These are phyloP conservation scores for Phytophthora pistaciae DNA, from an alignment of 352 stramenopile genomes.

Conservation along the genomic window DNA sequence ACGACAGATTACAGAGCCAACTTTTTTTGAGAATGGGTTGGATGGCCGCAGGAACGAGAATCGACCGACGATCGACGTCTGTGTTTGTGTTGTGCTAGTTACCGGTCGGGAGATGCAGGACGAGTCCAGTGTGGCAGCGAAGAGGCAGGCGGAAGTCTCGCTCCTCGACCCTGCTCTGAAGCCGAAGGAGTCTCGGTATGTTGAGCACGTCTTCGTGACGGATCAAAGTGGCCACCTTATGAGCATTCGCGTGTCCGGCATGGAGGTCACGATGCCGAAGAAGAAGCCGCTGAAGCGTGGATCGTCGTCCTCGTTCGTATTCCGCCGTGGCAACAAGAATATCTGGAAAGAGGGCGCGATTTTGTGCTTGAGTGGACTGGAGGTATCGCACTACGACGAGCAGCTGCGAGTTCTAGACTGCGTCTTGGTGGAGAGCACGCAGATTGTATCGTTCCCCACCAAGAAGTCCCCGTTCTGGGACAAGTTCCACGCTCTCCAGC, in stretches of 20 bases:
- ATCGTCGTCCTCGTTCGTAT: slow-evolving; percentile 44
- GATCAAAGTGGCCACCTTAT: slow-evolving; percentile 59
- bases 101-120: slow-evolving; percentile 40
- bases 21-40: slow-evolving; percentile 32
- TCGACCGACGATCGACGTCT: slow-evolving; percentile 53
- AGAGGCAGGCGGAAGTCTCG: slow-evolving; percentile 29
- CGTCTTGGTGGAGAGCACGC: slow-evolving; percentile 60
- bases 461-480: slow-evolving; percentile 67
- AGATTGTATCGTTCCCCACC: slow-evolving; percentile 63
- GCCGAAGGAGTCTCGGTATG: slow-evolving; percentile 39
- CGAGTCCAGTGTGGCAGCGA: slow-evolving; percentile 19
- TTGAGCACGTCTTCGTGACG: slow-evolving; percentile 69
- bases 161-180: slow-evolving; percentile 37
- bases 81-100: slow-evolving; percentile 57
- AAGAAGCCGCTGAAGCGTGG: slow-evolving; percentile 22
- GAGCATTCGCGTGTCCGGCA: slow-evolving; percentile 58
- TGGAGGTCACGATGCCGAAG: slow-evolving; percentile 35
- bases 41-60: slow-evolving; percentile 33
- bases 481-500: slow-evolving; percentile 30
- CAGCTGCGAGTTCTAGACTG: slow-evolving; percentile 65
- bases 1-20: slow-evolving; percentile 35
- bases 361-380: slow-evolving; percentile 63
- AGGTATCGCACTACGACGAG: slow-evolving; percentile 75
- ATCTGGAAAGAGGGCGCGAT: slow-evolving; percentile 64
- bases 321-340: slow-evolving; percentile 56